These are phyloP conservation scores for Metschnikowia noctiluminum DNA, from an alignment of 805 yeast species.

Conservation along the genomic window DNA sequence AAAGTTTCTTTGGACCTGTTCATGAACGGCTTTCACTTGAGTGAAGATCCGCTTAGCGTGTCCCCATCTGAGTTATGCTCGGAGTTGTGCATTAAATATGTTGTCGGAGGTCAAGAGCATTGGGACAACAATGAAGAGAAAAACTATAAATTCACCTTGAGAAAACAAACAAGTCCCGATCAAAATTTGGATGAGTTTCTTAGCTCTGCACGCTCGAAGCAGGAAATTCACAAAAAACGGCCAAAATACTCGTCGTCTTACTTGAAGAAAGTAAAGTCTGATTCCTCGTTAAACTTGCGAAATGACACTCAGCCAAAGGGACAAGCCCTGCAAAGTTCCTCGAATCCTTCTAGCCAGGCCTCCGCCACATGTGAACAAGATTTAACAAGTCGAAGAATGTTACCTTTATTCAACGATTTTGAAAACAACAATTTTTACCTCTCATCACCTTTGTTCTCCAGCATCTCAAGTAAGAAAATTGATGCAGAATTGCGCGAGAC, in stretches of 20 bases:
- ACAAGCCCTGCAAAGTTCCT: background rate
- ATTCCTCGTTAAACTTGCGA: slow-evolving; percentile 7
- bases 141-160: slow-evolving; percentile 52
- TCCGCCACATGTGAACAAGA: background rate
- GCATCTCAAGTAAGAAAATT: background rate
- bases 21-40: slow-evolving; percentile 5
- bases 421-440: slow-evolving; percentile 34
- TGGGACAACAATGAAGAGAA: slow-evolving; percentile 74
- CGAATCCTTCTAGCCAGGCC: background rate
- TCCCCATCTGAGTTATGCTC: slow-evolving; percentile 19
- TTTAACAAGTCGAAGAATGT: background rate
- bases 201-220: slow-evolving; percentile 12
- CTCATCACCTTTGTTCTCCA: slow-evolving; percentile 30
- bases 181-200: slow-evolving; percentile 5
- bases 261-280: slow-evolving; percentile 32
- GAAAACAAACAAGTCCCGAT: background rate
- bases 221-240: slow-evolving; percentile 15
- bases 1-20: slow-evolving; percentile 44
- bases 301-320: background rate
- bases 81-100: slow-evolving; percentile 58
- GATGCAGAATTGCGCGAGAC: background rate
- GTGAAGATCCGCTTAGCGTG: slow-evolving; percentile 8
- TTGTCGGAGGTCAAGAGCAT: slow-evolving; percentile 45
- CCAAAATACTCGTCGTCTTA: slow-evolving; percentile 41
- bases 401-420: slow-evolving; percentile 21